Evolutionary conservation across 2,329 filamentous ascomycete genomes (phyloP), one percentile per base, ranked within the genome.

Genomic region (Fusarium irregulare): DNA sequence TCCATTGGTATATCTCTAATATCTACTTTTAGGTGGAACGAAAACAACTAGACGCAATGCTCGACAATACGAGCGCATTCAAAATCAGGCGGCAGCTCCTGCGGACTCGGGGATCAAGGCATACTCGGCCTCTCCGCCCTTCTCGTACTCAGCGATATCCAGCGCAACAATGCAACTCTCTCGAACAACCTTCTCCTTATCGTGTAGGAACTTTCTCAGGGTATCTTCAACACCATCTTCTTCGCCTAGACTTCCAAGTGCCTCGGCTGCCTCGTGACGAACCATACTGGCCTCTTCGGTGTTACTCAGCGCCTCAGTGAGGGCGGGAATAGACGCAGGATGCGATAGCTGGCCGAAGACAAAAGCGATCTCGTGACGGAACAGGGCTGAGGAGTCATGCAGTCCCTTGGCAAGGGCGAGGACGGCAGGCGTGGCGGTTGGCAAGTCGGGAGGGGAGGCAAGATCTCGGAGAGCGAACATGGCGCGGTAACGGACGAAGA

Each of bases 381-480:
- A 98, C 10, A 99, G 89, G 7, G 94, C 94, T 50, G 94, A 98
- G 20, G 90, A 86, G 79, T 99, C 96, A 32, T 86, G 85, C 74
- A 99, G 90, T 18, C 96, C 96, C 77, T 90, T 91, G 47, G 96
- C 93, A 48, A 99, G 88, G 13, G 94, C 93, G 46, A 91, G 87
- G 56, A 99, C 88, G 20, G 96, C 95, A n/a, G 93, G 91, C 18
- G 93, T 88, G 9, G 95, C 94, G 3, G 94, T 97, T 3, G 94
- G 92, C 45, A 97, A 89, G 77, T 97, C 92, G 12, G 95, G 94
- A 18, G 96, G 96, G 6, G 94, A 98, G 23, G 94, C 94, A 55
- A 99, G 90, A 80, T 99, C 96, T 77, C 96, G 92, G 55, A 99
- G 90, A 62, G 93, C 93, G 78, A 99, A 99, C 96, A 99, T 99